Base-by-base conservation (phyloP, 1,284 basidiomycete species). In the Sanguinoderma infundibulare region DNA sequence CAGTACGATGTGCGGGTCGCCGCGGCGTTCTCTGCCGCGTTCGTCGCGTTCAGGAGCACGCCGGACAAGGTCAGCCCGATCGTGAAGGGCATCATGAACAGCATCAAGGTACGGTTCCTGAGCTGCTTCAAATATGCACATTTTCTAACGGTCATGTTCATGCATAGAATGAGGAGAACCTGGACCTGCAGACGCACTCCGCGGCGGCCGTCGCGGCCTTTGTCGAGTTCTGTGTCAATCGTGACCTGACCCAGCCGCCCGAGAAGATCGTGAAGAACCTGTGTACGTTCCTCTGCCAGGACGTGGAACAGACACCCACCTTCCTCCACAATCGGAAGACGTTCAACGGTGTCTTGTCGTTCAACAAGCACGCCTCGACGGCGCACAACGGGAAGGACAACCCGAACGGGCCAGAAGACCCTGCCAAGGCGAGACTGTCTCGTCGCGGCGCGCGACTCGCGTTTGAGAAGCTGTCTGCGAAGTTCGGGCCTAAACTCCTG, bases 181-280 rank as follows among this genome's bases (percentile, higher is more conserved):
- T 87, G 34, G 90, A 98, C 68, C 82, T 99, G 10, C 98, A 99
- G 75, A 85, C 80, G n/a, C 90, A 96, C 30, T 95, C 95, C 0
- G 96, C 98, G 0, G 82, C 83, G 0, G 90, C 95, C 0, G 91
- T 99, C 7, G 94, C 95, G 12, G 85, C 88, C 4, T 94, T 99
- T 75, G 86, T 99, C 62, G 87, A 91, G 52, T 93, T 94, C 72
- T 98, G 96, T 74, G 85, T 88, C 3, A 78, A 83, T 46, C 83
- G 89, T 79, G 76, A 87, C 70, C 77, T 89, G 70, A 69, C 82
- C 67, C 83, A 87, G 74, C 83, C 80, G 69, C 92, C 84, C 0
- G 94, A 96, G 71, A 99, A 99, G 81, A 96, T 99, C 58, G 88
- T 99, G 69, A 96, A 96, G 79, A 99, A 99, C 73, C 85, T 99